Evolutionary conservation across 2,329 filamentous ascomycete genomes (phyloP).

Genomic region (Fusarium armeniacum): DNA sequence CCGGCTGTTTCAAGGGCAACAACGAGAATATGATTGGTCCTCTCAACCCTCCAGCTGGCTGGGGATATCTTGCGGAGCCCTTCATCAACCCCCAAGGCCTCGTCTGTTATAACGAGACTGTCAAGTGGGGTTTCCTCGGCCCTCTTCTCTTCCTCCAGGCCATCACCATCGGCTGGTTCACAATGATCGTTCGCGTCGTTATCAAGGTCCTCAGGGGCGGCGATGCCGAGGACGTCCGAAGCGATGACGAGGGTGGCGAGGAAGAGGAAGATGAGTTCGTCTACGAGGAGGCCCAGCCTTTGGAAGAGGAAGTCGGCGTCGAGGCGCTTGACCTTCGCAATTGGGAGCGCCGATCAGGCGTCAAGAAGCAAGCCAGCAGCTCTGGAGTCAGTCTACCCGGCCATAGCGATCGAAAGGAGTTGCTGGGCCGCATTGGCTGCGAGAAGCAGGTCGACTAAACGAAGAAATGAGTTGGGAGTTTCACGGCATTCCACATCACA

Average conservation of each 20-base stretch:
- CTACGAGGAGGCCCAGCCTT: constrained; percentile 68
- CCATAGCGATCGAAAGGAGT: constrained; percentile 82
- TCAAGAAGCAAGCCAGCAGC: constrained; percentile 67
- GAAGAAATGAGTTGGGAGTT: constrained; percentile 39
- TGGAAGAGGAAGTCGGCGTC: constrained; percentile 82
- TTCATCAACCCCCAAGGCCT: constrained; percentile 78
- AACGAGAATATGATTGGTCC: constrained; percentile 69
- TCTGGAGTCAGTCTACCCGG: constrained; percentile 76
- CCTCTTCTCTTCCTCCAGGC: constrained; percentile 83
- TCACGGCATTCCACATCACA: constrained; percentile 30
- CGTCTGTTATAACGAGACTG: constrained; percentile 82
- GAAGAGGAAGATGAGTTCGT: constrained; percentile 71
- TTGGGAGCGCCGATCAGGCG: constrained; percentile 70
- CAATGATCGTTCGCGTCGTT: constrained; percentile 87
- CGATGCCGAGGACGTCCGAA: constrained; percentile 86
- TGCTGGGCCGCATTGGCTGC: constrained; percentile 85
- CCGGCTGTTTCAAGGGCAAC: constrained; percentile 78
- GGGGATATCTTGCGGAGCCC: constrained; percentile 77
- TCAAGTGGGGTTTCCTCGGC: constrained; percentile 82
- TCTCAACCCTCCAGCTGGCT: constrained; percentile 63
- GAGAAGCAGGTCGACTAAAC: constrained; percentile 75
- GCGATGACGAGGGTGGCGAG: constrained; percentile 80
- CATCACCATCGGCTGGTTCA: constrained; percentile 89
- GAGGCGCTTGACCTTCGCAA: constrained; percentile 77
- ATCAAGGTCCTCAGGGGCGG: constrained; percentile 82